Percentiles rank a stretch among this genome's conserved stretches.
Evolutionary conservation across 2,329 filamentous ascomycete genomes (phyloP).

Genomic region (Penicillium sp.): DNA sequence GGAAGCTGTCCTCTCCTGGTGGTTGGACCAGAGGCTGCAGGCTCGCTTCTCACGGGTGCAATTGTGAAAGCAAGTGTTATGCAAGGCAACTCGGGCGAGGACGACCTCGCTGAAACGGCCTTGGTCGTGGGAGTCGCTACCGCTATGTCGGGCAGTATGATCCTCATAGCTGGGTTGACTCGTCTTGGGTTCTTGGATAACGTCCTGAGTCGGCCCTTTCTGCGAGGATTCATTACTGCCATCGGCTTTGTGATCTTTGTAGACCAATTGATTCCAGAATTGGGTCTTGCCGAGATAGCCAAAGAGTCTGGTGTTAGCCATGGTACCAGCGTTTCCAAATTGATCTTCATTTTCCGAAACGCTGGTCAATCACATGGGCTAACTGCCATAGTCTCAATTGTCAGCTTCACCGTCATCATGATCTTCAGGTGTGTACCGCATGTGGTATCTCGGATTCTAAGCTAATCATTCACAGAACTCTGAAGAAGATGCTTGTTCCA

Average conservation of each 20-base stretch:
- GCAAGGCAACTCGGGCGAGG: conserved; percentile 62
- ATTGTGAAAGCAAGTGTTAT: conserved; percentile 79
- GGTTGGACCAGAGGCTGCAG: conserved; percentile 91
- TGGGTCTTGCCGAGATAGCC: conserved; percentile 71
- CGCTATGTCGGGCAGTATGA: conserved; percentile 82
- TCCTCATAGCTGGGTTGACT: conserved; percentile 81
- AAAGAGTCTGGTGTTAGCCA: conserved; percentile 66
- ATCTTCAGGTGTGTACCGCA: conserved; percentile 66
- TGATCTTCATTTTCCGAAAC: conserved; percentile 75
- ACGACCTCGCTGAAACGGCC: conserved; percentile 72
- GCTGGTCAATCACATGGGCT: conserved; percentile 67
- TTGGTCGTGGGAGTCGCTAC: conserved; percentile 85
- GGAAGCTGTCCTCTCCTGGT: conserved; percentile 93
- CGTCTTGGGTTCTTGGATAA: conserved; percentile 91
- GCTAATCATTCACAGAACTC: conserved; percentile 56
- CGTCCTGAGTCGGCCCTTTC: conserved; percentile 86
- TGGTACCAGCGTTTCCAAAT: conserved; percentile 82
- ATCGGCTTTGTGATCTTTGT: conserved; percentile 96
- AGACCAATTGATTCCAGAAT: conserved; percentile 88
- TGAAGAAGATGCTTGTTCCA: conserved; percentile 79
- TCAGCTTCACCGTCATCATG: conserved; percentile 87
- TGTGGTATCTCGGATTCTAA: not conserved
- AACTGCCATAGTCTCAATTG: conserved; percentile 73
- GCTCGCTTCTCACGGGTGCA: conserved; percentile 84
- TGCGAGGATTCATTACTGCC: conserved; percentile 94